Percentiles rank a stretch among this genome's conserved stretches.
Evolutionary conservation across 2,329 filamentous ascomycete species (phyloP).

Genomic region (Fonsecaea multimorphosa): DNA sequence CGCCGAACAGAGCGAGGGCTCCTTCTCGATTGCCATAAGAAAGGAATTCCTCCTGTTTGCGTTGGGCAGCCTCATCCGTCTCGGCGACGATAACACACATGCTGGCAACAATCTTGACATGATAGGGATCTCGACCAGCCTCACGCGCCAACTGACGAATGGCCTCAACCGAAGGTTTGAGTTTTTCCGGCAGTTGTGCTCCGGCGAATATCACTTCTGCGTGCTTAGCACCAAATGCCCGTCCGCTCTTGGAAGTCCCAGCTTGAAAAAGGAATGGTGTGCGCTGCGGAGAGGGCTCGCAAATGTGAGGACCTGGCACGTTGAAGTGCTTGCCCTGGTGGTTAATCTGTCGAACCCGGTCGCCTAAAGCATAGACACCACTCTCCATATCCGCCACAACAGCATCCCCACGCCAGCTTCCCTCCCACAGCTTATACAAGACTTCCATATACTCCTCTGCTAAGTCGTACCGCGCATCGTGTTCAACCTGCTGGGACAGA

Average conservation of each 20-base stretch:
- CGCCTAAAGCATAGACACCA: slow-evolving; percentile 65
- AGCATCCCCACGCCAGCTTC: slow-evolving; percentile 53
- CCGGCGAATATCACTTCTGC: slow-evolving; percentile 68
- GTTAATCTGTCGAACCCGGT: slow-evolving; percentile 68
- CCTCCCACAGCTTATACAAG: slow-evolving; percentile 59
- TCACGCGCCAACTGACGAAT: slow-evolving; percentile 60
- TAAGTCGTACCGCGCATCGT: slow-evolving; percentile 57
- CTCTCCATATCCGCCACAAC: slow-evolving; percentile 64
- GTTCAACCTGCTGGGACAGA: slow-evolving; percentile 53
- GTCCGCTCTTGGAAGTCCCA: slow-evolving; percentile 64
- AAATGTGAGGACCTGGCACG: slow-evolving; percentile 55
- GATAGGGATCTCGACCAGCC: slow-evolving; percentile 62
- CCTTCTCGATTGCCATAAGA: slow-evolving; percentile 61
- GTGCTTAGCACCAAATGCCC: slow-evolving; percentile 62
- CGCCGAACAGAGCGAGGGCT: slow-evolving; percentile 62
- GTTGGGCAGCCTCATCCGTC: slow-evolving; percentile 60
- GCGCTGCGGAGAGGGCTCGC: slow-evolving; percentile 63
- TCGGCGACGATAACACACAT: slow-evolving; percentile 58
- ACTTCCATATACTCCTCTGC: slow-evolving; percentile 58
- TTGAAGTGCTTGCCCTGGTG: slow-evolving; percentile 63
- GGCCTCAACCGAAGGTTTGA: slow-evolving; percentile 57
- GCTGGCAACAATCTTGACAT: slow-evolving; percentile 62
- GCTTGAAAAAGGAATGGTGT: slow-evolving; percentile 66
- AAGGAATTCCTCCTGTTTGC: slow-evolving; percentile 59
- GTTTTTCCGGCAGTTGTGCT: slow-evolving; percentile 63